A percentile compares a stretch with the other conserved stretches of the same genome.
phyloP scores from a whole-genome alignment of 192 early-diverging fungal species.

The Gigaspora rosea region DNA sequence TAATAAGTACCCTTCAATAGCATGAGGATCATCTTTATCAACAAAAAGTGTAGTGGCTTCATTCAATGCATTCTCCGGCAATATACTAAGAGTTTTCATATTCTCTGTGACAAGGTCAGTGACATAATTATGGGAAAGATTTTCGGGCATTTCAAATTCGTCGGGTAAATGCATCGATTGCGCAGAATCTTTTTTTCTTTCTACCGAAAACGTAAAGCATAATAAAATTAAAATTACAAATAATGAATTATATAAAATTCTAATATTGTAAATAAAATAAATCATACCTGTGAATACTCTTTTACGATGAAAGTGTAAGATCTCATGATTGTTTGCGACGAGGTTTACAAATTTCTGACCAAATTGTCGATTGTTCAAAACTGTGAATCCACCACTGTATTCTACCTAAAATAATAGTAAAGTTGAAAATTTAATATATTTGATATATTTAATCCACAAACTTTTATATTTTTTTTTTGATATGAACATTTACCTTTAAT shows the following conservation, averaged over 20 bases:
- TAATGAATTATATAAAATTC: too few relatives aligned
- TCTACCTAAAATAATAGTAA: neutral
- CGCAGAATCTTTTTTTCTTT: too few relatives aligned
- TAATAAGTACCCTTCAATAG: constrained; percentile 5
- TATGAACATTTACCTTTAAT: constrained; percentile 11
- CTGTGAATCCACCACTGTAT: neutral
- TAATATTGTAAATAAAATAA: neutral
- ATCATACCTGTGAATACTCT: neutral
- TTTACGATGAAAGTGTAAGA: constrained; percentile 10
- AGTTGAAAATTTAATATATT: neutral
- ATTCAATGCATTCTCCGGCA: constrained; percentile 18
- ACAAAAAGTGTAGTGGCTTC: neutral
- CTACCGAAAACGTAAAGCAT: too few relatives aligned
- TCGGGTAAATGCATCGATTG: neutral
- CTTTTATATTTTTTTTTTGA: neutral
- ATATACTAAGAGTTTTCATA: neutral
- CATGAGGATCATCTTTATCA: constrained; percentile 10
- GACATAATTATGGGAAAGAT: neutral
- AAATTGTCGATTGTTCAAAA: constrained; percentile 3
- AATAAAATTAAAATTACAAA: too few relatives aligned
- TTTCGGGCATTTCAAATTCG: neutral
- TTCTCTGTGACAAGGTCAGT: neutral
- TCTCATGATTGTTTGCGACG: constrained; percentile 5
- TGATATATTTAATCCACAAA: too few relatives aligned
- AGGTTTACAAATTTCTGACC: neutral